A percentile compares a stretch with the other conserved stretches of the same genome.
Evolutionary conservation across 345 rosid genomes (phyloP).

Genomic region (Eucalyptus curtisii): DNA sequence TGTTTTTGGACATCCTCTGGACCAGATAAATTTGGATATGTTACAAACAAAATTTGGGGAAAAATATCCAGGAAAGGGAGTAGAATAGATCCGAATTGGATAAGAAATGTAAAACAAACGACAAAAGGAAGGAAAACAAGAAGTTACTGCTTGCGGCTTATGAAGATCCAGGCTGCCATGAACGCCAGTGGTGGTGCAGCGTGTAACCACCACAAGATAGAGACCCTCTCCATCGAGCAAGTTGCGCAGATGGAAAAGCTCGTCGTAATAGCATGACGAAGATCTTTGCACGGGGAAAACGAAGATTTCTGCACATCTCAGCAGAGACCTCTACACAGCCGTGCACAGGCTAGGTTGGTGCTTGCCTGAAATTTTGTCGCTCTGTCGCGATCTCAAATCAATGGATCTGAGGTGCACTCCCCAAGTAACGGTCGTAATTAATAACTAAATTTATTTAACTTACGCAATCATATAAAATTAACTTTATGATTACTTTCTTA

Average conservation of each 20-base stretch:
- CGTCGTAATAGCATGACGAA: neutral
- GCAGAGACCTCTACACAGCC: neutral
- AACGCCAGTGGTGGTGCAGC: neutral
- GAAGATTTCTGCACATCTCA: neutral
- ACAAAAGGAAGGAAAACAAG: neutral
- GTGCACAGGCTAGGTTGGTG: too few relatives aligned
- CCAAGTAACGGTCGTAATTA: too few relatives aligned
- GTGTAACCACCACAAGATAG: neutral
- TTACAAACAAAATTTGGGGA: too few relatives aligned
- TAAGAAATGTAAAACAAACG: too few relatives aligned
- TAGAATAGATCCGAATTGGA: too few relatives aligned
- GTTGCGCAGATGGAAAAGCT: neutral
- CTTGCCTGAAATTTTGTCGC: too few relatives aligned
- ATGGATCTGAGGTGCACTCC: too few relatives aligned
- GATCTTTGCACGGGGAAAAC: too few relatives aligned
- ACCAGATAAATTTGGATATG: neutral
- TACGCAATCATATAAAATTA: too few relatives aligned
- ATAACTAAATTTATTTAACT: too few relatives aligned
- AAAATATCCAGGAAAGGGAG: neutral
- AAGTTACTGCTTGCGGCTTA: neutral
- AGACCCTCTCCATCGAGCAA: neutral
- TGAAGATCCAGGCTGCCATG: neutral
- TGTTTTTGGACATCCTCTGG: neutral
- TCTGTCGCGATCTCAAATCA: too few relatives aligned
- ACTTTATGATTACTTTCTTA: too few relatives aligned